These are phyloP conservation scores for Tylopilus sp. DNA, from an alignment of 768 basidiomycete genomes.

Conservation along the genomic window DNA sequence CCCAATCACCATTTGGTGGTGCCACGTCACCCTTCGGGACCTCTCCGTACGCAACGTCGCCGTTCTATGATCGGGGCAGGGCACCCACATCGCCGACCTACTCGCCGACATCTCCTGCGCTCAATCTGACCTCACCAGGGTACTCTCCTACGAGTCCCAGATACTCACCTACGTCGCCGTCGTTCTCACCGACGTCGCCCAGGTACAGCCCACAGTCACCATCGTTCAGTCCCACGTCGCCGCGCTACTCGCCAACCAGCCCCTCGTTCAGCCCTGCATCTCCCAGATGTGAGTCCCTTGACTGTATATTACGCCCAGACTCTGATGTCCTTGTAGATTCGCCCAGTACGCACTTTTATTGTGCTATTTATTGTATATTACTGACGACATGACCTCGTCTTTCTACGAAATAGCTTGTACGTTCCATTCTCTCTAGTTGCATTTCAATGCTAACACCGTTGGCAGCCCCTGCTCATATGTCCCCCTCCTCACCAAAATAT, in stretches of 20 bases:
- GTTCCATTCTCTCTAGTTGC: slow-evolving; percentile 25
- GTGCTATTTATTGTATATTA: slow-evolving; percentile 7
- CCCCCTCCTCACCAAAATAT: slow-evolving; percentile 89
- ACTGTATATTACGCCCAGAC: background rate
- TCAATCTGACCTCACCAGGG: slow-evolving; percentile 77
- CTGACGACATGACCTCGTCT: slow-evolving; percentile 20
- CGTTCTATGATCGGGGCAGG: slow-evolving; percentile 68
- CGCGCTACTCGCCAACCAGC: slow-evolving; percentile 84
- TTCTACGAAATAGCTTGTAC: slow-evolving; percentile 52
- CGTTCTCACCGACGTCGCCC: slow-evolving; percentile 83
- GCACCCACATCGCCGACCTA: slow-evolving; percentile 78
- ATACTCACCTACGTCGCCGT: slow-evolving; percentile 83
- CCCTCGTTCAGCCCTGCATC: slow-evolving; percentile 93
- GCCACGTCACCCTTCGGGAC: slow-evolving; percentile 81
- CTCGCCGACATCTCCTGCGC: slow-evolving; percentile 82
- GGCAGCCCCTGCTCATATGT: slow-evolving; percentile 74
- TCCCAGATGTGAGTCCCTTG: slow-evolving; percentile 67
- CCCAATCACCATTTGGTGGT: slow-evolving; percentile 79
- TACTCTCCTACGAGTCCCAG: slow-evolving; percentile 68
- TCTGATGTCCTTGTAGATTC: slow-evolving; percentile 50
- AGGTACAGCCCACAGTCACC: slow-evolving; percentile 88
- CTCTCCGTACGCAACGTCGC: slow-evolving; percentile 81
- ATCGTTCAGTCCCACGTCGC: slow-evolving; percentile 87
- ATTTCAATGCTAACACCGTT: slow-evolving; percentile 8
- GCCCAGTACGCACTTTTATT: slow-evolving; percentile 57